Percentiles rank a stretch among this genome's conserved stretches.
Evolutionary conservation across 306 rosid genomes (phyloP).

Genomic region (Casuarina cunninghamiana): DNA sequence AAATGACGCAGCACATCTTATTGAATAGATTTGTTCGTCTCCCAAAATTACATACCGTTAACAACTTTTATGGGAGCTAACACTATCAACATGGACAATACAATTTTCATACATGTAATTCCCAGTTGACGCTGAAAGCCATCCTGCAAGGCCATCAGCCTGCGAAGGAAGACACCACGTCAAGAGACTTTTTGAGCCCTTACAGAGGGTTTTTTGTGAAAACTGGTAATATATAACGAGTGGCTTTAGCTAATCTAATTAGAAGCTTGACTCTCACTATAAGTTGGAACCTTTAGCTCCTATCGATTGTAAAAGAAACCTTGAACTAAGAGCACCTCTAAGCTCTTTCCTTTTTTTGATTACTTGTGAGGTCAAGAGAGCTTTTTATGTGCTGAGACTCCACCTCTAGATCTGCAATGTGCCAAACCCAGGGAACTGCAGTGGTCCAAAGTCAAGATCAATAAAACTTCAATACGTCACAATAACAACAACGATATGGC

Average conservation of each 20-base stretch:
- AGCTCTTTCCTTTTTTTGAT: conserved; percentile 19
- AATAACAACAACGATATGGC: neutral
- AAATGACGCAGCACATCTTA: neutral
- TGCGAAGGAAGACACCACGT: conserved; percentile 19
- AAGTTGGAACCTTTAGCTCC: conserved; percentile 5
- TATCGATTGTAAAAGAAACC: conserved; percentile 6
- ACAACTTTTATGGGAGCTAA: conserved; percentile 25
- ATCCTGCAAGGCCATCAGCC: conserved; percentile 19
- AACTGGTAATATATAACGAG: conserved; percentile 27
- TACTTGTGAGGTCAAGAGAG: conserved; percentile 13
- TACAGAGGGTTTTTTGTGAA: conserved; percentile 1
- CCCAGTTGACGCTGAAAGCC: conserved; percentile 11
- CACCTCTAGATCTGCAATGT: conserved; percentile 37
- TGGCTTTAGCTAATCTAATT: conserved; percentile 31
- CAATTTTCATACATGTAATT: conserved; percentile 8
- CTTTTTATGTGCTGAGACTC: conserved; percentile 25
- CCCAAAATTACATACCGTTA: conserved; percentile 15
- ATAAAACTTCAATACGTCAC: neutral
- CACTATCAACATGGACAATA: conserved; percentile 5
- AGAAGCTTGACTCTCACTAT: neutral
- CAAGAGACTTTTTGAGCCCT: neutral
- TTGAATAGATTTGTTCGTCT: neutral
- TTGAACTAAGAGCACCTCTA: conserved; percentile 8
- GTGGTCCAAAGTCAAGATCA: neutral
- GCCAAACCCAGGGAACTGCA: conserved; percentile 21